Percentiles rank a stretch among this genome's conserved stretches.
Evolutionary conservation across 2,329 filamentous ascomycete genomes (phyloP).

Genomic region (Aspergillus glaucus): DNA sequence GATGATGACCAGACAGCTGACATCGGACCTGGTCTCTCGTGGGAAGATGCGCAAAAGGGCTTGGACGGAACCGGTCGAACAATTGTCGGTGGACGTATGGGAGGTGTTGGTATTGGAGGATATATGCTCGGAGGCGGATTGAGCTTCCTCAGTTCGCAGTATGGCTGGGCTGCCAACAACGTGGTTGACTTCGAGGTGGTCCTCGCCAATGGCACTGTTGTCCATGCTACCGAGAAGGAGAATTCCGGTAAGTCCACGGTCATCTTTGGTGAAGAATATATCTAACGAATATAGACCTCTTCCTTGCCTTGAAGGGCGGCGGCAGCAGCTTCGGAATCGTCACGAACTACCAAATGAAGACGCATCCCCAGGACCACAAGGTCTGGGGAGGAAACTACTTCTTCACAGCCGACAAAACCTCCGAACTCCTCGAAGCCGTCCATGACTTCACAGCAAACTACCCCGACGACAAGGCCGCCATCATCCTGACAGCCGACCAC

Average conservation of each 20-base stretch:
- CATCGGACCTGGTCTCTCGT: constrained; percentile 31
- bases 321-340: constrained; percentile 42
- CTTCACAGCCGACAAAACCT: constrained; percentile 32
- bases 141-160: constrained; percentile 48
- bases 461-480: constrained; percentile 53
- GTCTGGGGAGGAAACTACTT: constrained; percentile 46
- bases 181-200: constrained; percentile 44
- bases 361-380: constrained; percentile 25
- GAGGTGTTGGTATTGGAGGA: constrained; percentile 44
- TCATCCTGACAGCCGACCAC: constrained; percentile 53
- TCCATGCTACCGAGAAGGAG: constrained; percentile 33
- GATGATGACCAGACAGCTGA: constrained; percentile 33
- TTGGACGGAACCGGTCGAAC: constrained; percentile 26
- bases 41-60: constrained; percentile 28
- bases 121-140: constrained; percentile 40
- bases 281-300: constrained; percentile 29
- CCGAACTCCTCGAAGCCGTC: constrained; percentile 26
- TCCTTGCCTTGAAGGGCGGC: constrained; percentile 37
- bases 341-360: constrained; percentile 32
- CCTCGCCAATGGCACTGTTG: constrained; percentile 42
- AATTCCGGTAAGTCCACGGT: constrained; percentile 21
- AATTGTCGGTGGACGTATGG: constrained; percentile 42
- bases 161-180: constrained; percentile 46
- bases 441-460: constrained; percentile 42
- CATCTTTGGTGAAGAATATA: neutral